phyloP scores from a whole-genome alignment of 495 filamentous ascomycete genomes.

The Penicillium dipodomyicola region DNA sequence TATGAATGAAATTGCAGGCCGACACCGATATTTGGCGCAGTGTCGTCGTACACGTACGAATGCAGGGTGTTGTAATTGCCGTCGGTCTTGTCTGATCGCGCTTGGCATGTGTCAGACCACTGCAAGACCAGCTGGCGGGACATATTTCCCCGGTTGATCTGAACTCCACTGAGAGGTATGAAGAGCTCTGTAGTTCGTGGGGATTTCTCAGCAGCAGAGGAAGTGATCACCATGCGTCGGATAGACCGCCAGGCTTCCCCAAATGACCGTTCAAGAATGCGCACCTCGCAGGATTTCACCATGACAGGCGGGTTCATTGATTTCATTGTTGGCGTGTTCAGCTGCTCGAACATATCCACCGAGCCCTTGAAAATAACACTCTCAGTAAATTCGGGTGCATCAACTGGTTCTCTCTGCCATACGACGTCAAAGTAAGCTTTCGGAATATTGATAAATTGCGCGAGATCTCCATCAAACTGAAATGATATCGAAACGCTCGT shows the following conservation, averaged over 20 bases:
- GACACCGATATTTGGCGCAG: conserved; percentile 35
- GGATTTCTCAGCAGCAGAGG: conserved; percentile 35
- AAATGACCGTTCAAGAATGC: conserved; percentile 39
- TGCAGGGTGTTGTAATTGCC: conserved; percentile 37
- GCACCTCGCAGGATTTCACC: conserved; percentile 39
- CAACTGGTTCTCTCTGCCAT: conserved; percentile 36
- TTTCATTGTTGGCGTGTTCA: conserved; percentile 36
- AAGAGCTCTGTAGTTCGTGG: conserved; percentile 40
- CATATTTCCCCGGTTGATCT: conserved; percentile 30
- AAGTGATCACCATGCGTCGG: conserved; percentile 42
- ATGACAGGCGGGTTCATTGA: conserved; percentile 32
- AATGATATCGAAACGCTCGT: conserved; percentile 36
- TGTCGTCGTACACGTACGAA: conserved; percentile 40
- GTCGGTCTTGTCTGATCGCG: conserved; percentile 31
- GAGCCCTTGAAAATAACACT: conserved; percentile 36
- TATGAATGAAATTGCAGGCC: conserved; percentile 30
- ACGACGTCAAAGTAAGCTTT: conserved; percentile 40
- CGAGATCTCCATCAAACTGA: conserved; percentile 31
- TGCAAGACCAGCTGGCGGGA: conserved; percentile 34
- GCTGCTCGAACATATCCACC: conserved; percentile 35
- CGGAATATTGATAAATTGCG: conserved; percentile 36
- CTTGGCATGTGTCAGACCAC: conserved; percentile 46
- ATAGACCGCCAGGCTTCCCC: conserved; percentile 40
- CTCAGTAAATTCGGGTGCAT: conserved; percentile 36
- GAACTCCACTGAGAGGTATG: conserved; percentile 39